Evolutionary conservation across 2,329 filamentous ascomycete species (phyloP).

Genomic region (Monosporascus sp.): DNA sequence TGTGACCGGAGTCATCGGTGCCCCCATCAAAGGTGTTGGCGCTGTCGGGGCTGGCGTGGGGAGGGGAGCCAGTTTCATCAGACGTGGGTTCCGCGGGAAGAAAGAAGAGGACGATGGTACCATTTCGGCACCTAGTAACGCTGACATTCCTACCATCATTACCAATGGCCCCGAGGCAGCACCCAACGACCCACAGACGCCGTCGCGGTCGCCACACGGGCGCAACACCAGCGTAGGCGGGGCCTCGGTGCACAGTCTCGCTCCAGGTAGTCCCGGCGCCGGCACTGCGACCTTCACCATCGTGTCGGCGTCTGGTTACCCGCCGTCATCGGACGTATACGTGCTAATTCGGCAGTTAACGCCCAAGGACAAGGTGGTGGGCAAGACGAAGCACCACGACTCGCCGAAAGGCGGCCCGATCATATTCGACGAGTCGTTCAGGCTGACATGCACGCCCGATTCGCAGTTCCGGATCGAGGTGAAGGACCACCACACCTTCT

Average conservation of each 20-base stretch:
- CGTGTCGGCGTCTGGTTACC: constrained; percentile 72
- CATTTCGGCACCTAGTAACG: constrained; percentile 31
- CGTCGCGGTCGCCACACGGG: constrained; percentile 31
- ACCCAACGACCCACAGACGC: constrained; percentile 16
- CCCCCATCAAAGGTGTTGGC: constrained; percentile 84
- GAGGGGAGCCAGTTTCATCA: constrained; percentile 86
- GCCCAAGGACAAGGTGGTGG: constrained; percentile 70
- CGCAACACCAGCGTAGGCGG: constrained; percentile 56
- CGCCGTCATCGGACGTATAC: constrained; percentile 71
- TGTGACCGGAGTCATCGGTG: constrained; percentile 73
- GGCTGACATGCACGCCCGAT: constrained; percentile 71
- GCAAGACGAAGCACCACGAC: constrained; percentile 92
- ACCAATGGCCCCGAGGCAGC: constrained; percentile 35
- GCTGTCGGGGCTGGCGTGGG: constrained; percentile 73
- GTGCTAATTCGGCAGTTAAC: constrained; percentile 64
- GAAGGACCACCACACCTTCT: constrained; percentile 80
- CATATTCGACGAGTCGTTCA: constrained; percentile 74
- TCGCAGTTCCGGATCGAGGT: constrained; percentile 81
- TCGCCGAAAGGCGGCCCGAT: constrained; percentile 54
- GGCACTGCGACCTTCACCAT: constrained; percentile 80
- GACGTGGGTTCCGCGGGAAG: constrained; percentile 72
- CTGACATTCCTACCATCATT: constrained; percentile 38
- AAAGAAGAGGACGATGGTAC: constrained; percentile 55
- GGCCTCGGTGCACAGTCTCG: constrained; percentile 61
- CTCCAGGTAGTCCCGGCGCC: constrained; percentile 54